Evolutionary conservation across 169 alveolate genomes (phyloP).

Genomic region (Plasmodium gaboni): DNA sequence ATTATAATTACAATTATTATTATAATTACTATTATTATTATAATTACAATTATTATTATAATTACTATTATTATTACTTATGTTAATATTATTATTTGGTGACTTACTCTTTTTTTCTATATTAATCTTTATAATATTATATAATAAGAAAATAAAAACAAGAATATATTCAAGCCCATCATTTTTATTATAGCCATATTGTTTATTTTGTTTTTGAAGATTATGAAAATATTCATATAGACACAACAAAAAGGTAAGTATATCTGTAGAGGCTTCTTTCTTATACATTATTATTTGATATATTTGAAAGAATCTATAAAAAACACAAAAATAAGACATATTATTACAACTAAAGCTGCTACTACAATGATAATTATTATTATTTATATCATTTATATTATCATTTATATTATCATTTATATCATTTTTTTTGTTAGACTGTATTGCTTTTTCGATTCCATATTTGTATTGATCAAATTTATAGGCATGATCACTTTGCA

Average conservation of each 20-base stretch:
- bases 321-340: not conserved
- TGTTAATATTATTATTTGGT: not conserved
- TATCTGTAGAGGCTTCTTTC: conserved; percentile 15
- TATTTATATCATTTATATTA: no score
- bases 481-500: conserved; percentile 2
- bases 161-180: conserved; percentile 7
- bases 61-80: not conserved
- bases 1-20: no score
- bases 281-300: conserved; percentile 19
- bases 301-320: conserved; percentile 5
- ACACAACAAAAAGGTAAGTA: conserved; percentile 12
- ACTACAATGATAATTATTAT: no score
- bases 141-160: conserved; percentile 29
- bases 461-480: no score
- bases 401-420: no score
- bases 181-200: no score
- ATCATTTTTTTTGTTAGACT: not conserved
- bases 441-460: no score
- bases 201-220: conserved; percentile 7
- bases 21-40: not conserved
- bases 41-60: not conserved
- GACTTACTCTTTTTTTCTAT: not conserved
- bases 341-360: no score
- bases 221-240: conserved; percentile 20
- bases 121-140: conserved; percentile 21